These are phyloP conservation scores for Yamadazyma taylorii DNA, from an alignment of 1,139 yeast genomes.

Conservation along the genomic window DNA sequence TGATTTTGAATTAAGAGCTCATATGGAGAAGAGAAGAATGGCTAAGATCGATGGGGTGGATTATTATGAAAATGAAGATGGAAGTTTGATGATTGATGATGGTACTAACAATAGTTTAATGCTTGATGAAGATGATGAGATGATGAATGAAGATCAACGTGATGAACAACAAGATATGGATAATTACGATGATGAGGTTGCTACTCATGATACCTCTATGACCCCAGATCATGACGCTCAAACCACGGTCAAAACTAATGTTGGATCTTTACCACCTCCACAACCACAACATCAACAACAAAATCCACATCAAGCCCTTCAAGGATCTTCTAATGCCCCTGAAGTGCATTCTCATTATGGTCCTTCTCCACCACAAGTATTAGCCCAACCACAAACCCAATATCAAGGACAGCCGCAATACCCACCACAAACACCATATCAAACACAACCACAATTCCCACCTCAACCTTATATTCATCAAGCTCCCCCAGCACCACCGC, in stretches of 20 bases:
- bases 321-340: not conserved
- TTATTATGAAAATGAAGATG: constrained; percentile 15
- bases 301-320: not conserved
- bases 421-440: not conserved
- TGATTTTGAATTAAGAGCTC: constrained; percentile 48
- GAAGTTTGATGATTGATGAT: constrained; percentile 4
- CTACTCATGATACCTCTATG: constrained; percentile 1
- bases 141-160: constrained; percentile 7
- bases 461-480: too few relatives aligned
- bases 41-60: constrained; percentile 19
- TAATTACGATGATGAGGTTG: constrained; percentile 10
- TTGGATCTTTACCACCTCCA: not conserved
- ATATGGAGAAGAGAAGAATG: constrained; percentile 41
- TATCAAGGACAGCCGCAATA: not conserved
- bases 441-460: not conserved
- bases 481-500: not conserved
- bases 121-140: constrained; percentile 12
- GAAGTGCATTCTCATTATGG: not conserved
- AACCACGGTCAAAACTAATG: not conserved
- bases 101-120: constrained; percentile 4
- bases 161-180: constrained; percentile 11
- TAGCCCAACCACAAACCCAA: not conserved
- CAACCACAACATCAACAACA: too few relatives aligned
- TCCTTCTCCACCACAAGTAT: not conserved
- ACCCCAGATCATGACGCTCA: not conserved